phyloP scores from a whole-genome alignment of 768 basidiomycete species.

The Kondoa malvinella region DNA sequence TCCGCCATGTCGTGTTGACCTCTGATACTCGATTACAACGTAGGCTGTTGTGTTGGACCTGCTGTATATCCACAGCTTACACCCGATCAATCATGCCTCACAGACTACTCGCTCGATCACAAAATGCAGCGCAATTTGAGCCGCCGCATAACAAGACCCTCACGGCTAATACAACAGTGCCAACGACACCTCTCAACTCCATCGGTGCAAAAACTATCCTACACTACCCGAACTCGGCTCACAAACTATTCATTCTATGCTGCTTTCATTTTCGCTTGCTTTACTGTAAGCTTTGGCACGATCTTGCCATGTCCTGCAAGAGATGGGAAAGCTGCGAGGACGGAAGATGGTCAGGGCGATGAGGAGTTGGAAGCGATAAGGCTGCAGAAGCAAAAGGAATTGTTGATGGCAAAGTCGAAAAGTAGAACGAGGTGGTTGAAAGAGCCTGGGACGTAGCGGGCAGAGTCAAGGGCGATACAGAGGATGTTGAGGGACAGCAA shows the following conservation, averaged over 20 bases:
- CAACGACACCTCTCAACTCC: neutral
- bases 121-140: too few species aligned
- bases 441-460: neutral
- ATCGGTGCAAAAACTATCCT: neutral
- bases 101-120: too few species aligned
- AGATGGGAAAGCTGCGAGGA: neutral
- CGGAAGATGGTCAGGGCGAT: conserved; percentile 5
- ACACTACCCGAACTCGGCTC: neutral
- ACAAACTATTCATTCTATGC: conserved; percentile 3
- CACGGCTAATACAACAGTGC: neutral
- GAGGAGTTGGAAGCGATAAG: neutral
- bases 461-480: neutral
- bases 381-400: neutral
- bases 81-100: too few species aligned
- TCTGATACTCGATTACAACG: too few species aligned
- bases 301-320: conserved; percentile 3
- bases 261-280: conserved; percentile 5
- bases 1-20: too few species aligned
- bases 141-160: too few species aligned
- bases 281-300: neutral
- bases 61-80: too few species aligned
- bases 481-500: neutral
- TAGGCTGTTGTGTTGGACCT: too few species aligned
- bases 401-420: neutral
- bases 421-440: neutral